Evolutionary conservation across 345 rosid species (phyloP).

Genomic region (Toxicodendron radicans): DNA sequence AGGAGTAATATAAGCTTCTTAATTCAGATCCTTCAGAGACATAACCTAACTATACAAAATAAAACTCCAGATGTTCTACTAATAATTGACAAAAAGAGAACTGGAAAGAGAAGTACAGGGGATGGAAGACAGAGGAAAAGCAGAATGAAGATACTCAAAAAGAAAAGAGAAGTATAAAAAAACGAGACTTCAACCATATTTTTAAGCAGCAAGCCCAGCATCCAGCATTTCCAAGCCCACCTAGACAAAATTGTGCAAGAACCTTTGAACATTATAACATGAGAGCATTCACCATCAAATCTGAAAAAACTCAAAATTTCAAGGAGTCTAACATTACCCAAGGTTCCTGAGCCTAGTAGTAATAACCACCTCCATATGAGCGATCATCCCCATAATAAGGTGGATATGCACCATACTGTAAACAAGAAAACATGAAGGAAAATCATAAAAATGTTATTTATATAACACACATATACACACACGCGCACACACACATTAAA

Average conservation of each 20-base stretch:
- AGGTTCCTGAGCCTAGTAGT: conserved; percentile 28
- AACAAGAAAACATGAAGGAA: conserved; percentile 15
- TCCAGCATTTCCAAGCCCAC: conserved; percentile 40
- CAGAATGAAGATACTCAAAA: conserved; percentile 11
- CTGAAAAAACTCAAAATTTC: neutral
- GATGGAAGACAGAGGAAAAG: conserved; percentile 6
- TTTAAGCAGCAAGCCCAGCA: conserved; percentile 31
- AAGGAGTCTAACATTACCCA: conserved; percentile 32
- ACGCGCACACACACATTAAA: conserved; percentile 4
- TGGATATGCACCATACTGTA: conserved; percentile 46
- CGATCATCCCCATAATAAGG: conserved; percentile 41
- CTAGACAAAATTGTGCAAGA: conserved; percentile 30
- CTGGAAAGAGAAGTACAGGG: neutral
- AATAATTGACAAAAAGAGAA: conserved; percentile 1
- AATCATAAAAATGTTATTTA: conserved; percentile 11
- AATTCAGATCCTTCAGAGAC: conserved; percentile 26
- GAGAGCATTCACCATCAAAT: conserved; percentile 3
- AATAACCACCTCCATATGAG: conserved; percentile 48
- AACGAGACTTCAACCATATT: conserved; percentile 18
- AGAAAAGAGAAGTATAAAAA: neutral
- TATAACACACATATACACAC: neutral
- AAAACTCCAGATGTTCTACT: conserved; percentile 8
- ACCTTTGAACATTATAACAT: conserved; percentile 11
- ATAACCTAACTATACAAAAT: conserved; percentile 32
- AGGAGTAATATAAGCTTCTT: conserved; percentile 19